Conservation (phyloP, 2,329 filamentous ascomycete species). For the Penicillium concentricum region DNA sequence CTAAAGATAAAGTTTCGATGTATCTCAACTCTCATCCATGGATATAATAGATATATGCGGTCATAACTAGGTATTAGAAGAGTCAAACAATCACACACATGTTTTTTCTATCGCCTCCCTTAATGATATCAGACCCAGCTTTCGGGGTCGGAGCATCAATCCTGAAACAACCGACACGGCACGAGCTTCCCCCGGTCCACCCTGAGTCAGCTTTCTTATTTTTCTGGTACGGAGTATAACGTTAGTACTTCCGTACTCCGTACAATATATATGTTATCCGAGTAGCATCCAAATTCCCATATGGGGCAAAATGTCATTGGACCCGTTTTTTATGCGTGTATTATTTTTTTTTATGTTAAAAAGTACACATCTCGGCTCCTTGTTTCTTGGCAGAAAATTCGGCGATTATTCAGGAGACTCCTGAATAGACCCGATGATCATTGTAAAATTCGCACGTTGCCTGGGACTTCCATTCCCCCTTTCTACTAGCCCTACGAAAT, state of each 20-base stretch:
- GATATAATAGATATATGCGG: not conserved
- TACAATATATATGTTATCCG: not conserved
- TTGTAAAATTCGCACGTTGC: not conserved
- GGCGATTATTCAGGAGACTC: constrained; percentile 5
- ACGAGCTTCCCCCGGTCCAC: constrained; percentile 23
- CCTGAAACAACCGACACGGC: constrained; percentile 32
- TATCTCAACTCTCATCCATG: too few species aligned
- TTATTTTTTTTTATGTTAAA: not conserved
- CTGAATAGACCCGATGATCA: constrained; percentile 10
- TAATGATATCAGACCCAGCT: constrained; percentile 9
- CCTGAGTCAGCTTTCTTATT: constrained; percentile 13
- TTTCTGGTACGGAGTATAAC: not conserved
- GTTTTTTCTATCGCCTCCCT: not conserved
- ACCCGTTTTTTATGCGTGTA: not conserved
- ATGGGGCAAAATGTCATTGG: not conserved
- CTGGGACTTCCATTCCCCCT: not conserved
- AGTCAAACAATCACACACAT: too few species aligned
- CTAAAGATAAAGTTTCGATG: not conserved
- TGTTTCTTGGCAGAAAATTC: constrained; percentile 4
- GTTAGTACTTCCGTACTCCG: not conserved
- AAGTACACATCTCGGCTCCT: not conserved
- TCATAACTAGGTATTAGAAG: not conserved
- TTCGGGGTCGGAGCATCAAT: constrained; percentile 24
- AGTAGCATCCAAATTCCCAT: not conserved
- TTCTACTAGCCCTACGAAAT: not conserved